Base-by-base conservation (phyloP, 306 rosid genomes). In the Cucumis hystrix region DNA sequence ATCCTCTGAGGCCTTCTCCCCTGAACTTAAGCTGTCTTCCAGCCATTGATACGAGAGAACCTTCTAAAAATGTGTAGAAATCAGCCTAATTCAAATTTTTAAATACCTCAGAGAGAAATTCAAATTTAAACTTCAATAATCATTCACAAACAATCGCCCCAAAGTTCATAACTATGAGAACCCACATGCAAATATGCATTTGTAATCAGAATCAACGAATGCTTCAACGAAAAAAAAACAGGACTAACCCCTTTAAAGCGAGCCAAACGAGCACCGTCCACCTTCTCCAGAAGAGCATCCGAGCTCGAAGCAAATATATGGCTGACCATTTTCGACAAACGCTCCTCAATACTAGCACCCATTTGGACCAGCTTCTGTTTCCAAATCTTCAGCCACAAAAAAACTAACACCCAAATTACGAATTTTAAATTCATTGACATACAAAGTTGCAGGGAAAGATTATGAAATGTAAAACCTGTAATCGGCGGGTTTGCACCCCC, bases 11-110 rank as follows among this genome's bases (percentile, higher is more conserved):
- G 80, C 83, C 80, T 84, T 87, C 86, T 87, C 92, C 56, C 95
- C 97, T 54, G 89, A 80, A 77, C 87, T 90, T 87, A 94, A 86
- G 83, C 97, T 80, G 74, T 92, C 98, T 77, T 92, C 96, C 61
- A 95, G 80, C 98, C 98, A 92, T 54, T 87, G 96, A 80, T 88
- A 90, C 41, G 81, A 83, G 61, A 95, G 80, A 75, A 86, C 80
- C 61, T 69, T 89, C 97, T 92, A 84, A 86, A 79, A 52, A 43
- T 79, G 18, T 11, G 63, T 5, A 54, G 33, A 17, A 52, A 51
- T 73, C 55, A 52, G 25, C 39, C 59, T 16, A 72, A 5, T 51
- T 71, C 33, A 11, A 20, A 40, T 43, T 8, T 39, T 66, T 9
- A 75, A 62, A 30, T 0, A 33, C 61, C 75, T 76, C 30, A 77